Conservation (phyloP, 2,329 filamentous ascomycete species). For the Cryphonectria naterciae region DNA sequence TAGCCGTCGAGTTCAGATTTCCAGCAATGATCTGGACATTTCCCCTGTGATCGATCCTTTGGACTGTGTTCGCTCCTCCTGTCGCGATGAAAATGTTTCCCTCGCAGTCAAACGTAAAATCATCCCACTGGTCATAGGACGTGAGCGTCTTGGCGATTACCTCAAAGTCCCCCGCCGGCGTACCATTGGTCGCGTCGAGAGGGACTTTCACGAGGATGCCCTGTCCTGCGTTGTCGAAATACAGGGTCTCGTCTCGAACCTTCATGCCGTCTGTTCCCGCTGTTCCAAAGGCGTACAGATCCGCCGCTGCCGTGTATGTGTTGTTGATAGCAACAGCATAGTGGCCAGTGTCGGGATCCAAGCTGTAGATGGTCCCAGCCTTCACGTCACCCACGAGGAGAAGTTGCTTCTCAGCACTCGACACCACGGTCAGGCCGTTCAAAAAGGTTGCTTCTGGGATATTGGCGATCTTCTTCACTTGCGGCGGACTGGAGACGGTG, state of each 20-base stretch:
- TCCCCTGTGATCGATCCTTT: constrained; percentile 26
- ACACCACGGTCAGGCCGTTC: constrained; percentile 34
- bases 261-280: constrained; percentile 36
- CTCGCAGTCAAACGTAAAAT: constrained; percentile 33
- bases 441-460: constrained; percentile 34
- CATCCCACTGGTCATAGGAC: constrained; percentile 30
- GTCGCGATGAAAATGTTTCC: constrained; percentile 31
- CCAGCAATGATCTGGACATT: constrained; percentile 30
- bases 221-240: constrained; percentile 35
- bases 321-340: constrained; percentile 35
- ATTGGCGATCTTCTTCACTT: constrained; percentile 31
- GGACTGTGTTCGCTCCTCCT: constrained; percentile 30
- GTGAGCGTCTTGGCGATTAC: constrained; percentile 22
- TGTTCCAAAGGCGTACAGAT: constrained; percentile 24
- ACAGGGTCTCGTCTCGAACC: constrained; percentile 33
- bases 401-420: constrained; percentile 27
- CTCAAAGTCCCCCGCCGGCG: constrained; percentile 26
- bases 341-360: constrained; percentile 32
- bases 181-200: constrained; percentile 29
- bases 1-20: constrained; percentile 29
- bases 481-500: constrained; percentile 20
- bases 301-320: constrained; percentile 30
- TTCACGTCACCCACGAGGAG: constrained; percentile 33
- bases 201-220: constrained; percentile 32
- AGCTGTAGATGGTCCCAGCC: constrained; percentile 32